Evolutionary conservation across 176 grass and related monocot genomes (phyloP).

Genomic region (Hordeum vulgare): MorexV3_pseudomolecules_assembly NC_058519.1:523872469-523872968

Average conservation of each 20-base stretch:
- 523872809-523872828: constrained; percentile 42
- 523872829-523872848: constrained; percentile 53
- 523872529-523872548: not conserved
- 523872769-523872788: constrained; percentile 40
- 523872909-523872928: constrained; percentile 61
- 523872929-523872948: constrained; percentile 57
- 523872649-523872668: not conserved
- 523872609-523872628: not conserved
- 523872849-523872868: constrained; percentile 45
- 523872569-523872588: not conserved
- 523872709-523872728: constrained; percentile 24
- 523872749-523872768: constrained; percentile 17
- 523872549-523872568: not conserved
- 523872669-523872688: constrained; percentile 1
- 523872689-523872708: not conserved
- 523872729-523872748: constrained; percentile 19
- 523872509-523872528: not conserved
- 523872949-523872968: constrained; percentile 47
- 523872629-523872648: not conserved
- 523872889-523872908: constrained; percentile 46
- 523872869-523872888: constrained; percentile 43
- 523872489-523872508: not conserved
- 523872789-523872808: constrained; percentile 29
- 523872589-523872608: not conserved
- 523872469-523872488: not conserved